These are phyloP conservation scores for Solanum dulcamara DNA, from an alignment of 257 asterid genomes.

Conservation along the genomic window DNA sequence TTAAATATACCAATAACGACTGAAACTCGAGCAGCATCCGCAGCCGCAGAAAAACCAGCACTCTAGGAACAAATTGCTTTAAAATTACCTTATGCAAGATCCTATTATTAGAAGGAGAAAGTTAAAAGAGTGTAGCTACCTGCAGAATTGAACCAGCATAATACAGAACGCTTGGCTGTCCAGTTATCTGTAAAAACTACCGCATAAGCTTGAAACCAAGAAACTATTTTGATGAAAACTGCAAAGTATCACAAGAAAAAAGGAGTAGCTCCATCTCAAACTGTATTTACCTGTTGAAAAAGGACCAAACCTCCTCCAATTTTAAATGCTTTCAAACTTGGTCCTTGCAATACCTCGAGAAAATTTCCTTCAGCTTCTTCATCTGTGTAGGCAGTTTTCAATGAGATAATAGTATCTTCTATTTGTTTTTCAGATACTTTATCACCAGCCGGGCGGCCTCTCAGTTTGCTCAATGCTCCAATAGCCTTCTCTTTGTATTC, in stretches of 20 bases:
- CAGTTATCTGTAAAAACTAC: constrained; percentile 58
- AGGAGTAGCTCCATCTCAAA: not conserved
- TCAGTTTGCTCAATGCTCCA: constrained; percentile 56
- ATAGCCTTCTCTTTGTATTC: constrained; percentile 82
- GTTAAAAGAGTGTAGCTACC: constrained; percentile 24
- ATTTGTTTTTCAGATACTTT: constrained; percentile 67
- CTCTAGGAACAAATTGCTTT: constrained; percentile 28
- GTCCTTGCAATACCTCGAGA: constrained; percentile 76
- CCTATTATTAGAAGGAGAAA: not conserved
- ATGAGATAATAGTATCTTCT: constrained; percentile 62
- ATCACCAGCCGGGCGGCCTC: constrained; percentile 68
- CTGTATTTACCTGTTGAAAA: constrained; percentile 75
- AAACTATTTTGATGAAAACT: not conserved
- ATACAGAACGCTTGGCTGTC: constrained; percentile 96
- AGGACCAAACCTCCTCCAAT: constrained; percentile 98
- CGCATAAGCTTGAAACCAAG: not conserved
- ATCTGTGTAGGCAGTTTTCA: constrained; percentile 58
- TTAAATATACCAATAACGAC: constrained; percentile 80
- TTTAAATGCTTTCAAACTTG: constrained; percentile 81
- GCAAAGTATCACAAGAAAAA: not conserved
- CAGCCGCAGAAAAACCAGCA: constrained; percentile 96
- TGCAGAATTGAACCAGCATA: constrained; percentile 96
- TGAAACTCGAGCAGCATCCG: constrained; percentile 92
- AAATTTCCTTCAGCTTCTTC: constrained; percentile 63
- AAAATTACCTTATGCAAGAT: not conserved